These are phyloP conservation scores for Syzygium oleosum DNA, from an alignment of 345 rosid genomes.

Conservation along the genomic window DNA sequence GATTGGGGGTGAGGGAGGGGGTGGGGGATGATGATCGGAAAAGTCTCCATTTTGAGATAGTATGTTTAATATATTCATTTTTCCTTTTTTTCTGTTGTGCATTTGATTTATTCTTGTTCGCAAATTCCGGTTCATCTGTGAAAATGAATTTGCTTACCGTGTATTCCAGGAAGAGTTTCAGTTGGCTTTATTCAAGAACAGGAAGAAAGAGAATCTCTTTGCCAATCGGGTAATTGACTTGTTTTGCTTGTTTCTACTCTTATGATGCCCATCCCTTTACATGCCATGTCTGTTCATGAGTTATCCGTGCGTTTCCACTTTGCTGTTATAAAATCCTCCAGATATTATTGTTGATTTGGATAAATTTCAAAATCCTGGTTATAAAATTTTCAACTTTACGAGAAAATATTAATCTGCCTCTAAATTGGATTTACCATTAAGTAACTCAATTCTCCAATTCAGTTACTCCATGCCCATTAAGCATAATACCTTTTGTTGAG, in stretches of 20 bases:
- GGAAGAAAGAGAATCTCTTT: constrained; percentile 87
- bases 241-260: background rate
- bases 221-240: constrained; percentile 65
- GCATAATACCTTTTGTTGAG: background rate
- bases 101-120: background rate
- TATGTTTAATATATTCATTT: background rate
- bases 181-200: constrained; percentile 81
- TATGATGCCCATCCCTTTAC: background rate
- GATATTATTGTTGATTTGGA: background rate
- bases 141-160: background rate
- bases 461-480: background rate
- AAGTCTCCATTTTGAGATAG: background rate
- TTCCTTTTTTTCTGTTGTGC: background rate
- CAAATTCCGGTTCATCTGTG: background rate
- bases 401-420: background rate
- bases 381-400: background rate
- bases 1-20: background rate
- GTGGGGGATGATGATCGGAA: background rate
- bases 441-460: background rate
- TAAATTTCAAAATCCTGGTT: background rate
- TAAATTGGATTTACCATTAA: background rate
- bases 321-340: background rate
- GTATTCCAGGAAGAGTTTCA: constrained; percentile 90
- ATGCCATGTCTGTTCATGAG: background rate
- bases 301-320: background rate